Evolutionary conservation across 768 basidiomycete genomes (phyloP), one percentile per base, ranked within the genome.

Genomic region (Pholiota molesta): DNA sequence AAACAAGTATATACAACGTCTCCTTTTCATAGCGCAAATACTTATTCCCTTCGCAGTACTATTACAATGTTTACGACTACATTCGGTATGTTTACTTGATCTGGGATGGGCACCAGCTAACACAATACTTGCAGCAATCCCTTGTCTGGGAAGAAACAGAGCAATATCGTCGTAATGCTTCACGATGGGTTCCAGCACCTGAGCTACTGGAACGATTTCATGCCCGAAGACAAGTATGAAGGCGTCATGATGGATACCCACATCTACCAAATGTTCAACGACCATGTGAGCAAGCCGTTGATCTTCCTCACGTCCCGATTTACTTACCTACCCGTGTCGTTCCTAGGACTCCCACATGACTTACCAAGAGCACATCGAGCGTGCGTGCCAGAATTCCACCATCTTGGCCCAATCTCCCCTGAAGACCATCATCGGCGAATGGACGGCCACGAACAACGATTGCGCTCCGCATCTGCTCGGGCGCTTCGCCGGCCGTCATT

Each of bases 371-470:
- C 90, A 92, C 66, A 89, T 92, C 57, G 57, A 73, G 45, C 69
- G 77, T 1, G 87, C 86, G 2, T 94, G 92, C 67, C 62, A 63
- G 44, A 72, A 75, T 26, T 78, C 73, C 17, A 71, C 76, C 7
- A 68, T 74, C 5, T 78, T 93, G 17, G 72, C 82, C 0, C 67
- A 69, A 14, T 87, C 84, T 66, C 80, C 84, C 29, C 79, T 95
- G 39, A 93, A 90, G 93, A 81, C 85, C 16, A 78, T 95, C 47
- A 92, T 95, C 35, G 94, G 94, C 47, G 95, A 97, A 76, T 96
- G 92, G 88, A 86, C 89, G 0, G 83, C 91, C 4, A 90, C 89
- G 6, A 73, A 80, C 55, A 94, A 85, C 4, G 93, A 92, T 69
- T 92, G 91, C 65, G 86, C 86, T 10, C 86, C 83, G 66, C 90